Evolutionary conservation across 202 grass and related monocot species (phyloP), one percentile per base, ranked within the genome.

Genomic region (Alloteropsis angusta): DNA sequence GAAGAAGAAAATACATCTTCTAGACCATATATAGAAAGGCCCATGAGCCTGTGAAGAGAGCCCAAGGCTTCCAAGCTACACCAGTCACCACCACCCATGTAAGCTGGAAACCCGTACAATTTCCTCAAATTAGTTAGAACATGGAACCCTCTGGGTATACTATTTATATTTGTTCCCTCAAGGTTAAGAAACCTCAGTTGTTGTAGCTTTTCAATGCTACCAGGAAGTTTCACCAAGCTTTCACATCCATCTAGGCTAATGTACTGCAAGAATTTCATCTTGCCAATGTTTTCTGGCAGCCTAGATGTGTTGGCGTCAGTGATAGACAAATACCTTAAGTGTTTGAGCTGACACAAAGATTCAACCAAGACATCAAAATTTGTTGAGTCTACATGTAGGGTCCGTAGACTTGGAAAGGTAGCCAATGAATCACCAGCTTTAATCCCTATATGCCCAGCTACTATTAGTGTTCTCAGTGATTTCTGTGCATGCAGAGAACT

Each of bases 51-150:
- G 4, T 5, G 9, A 1, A 84, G 65, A 14, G 36, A 0, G 5
- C 52, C 85, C 25, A 84, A 21, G 54, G 70, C 86, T 74, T 88
- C 50, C 22, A 82, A 43, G 41, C 79, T 82, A 26, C 79, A 82
- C 68, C 60, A 36, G 0, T 65, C 54, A 69, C 37, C 54, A 69
- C 37, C 30, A 28, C 71, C 43, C 25, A 48, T 4, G 0, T 57
- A 30, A 4, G 14, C 30, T 9, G 59, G 59, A 36, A 62, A 62
- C 8, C 87, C 71, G 2, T 2, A 0, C 0, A 88, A 32, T 21
- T 3, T 8, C 9, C 55, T 79, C 28, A 88, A 9, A 14, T 81
- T 60, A 47, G 50, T 65, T 28, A 88, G 8, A 2, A 25, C 16
- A 12, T 10, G 0, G 0, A 88, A 84, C 0, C 43, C 23, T 0